Conservation (phyloP, 1,284 basidiomycete genomes). For the Hemileccinum hortonii region DNA sequence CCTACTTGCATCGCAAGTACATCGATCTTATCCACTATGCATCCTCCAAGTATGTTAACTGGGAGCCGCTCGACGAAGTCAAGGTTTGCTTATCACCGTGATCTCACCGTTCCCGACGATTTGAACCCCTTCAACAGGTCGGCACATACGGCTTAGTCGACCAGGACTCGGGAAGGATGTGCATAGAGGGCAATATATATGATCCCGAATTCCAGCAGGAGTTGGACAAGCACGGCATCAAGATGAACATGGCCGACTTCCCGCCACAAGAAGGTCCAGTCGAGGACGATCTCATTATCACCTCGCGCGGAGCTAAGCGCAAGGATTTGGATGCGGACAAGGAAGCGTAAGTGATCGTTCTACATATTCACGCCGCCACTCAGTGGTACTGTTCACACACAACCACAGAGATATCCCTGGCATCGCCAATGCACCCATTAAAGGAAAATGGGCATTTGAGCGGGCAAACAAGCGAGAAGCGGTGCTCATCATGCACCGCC, state of each 20-base stretch:
- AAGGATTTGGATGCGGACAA: neutral
- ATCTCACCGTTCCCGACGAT: no score
- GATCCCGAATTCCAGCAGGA: neutral
- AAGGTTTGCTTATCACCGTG: no score
- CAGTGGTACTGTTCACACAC: no score
- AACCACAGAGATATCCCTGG: neutral
- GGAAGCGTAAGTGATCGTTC: neutral
- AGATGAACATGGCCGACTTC: neutral
- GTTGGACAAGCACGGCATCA: neutral
- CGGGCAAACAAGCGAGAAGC: slow-evolving; percentile 17
- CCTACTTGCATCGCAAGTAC: neutral
- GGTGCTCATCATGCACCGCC: slow-evolving; percentile 22
- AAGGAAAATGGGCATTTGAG: slow-evolving; percentile 8
- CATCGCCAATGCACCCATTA: neutral
- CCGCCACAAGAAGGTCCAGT: neutral
- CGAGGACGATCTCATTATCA: neutral
- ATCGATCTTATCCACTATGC: neutral
- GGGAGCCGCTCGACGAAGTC: no score
- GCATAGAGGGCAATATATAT: neutral
- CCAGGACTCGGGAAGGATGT: neutral
- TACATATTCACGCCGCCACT: neutral
- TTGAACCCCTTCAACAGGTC: neutral
- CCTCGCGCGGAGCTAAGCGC: neutral
- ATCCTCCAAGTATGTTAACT: neutral
- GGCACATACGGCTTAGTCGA: neutral